Base-by-base conservation (phyloP, 495 filamentous ascomycete species). In the Lentithecium fluviatile region DNA sequence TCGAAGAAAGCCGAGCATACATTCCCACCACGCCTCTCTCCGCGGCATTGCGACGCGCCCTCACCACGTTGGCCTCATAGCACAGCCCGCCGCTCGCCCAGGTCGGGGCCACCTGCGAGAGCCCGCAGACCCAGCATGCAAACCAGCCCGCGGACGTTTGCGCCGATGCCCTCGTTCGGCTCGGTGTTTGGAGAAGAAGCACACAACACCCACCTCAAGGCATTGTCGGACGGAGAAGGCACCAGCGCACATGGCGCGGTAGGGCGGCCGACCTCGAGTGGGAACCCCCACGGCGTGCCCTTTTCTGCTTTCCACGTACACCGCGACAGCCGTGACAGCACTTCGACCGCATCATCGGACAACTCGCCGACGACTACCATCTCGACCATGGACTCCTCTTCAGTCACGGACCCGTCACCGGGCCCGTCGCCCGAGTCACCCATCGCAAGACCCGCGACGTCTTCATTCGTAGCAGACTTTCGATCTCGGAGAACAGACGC, bases 331-430 rank as follows among this genome's bases (percentile, higher is more conserved):
- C 78, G 82, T 72, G 79, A 83, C 67, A 86, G 83, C 71, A 83
- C 83, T n/a, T 93, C 90, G 24, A 95, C 89, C 8, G 91, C 88
- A 46, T 98, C 94, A 2, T 88, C 86, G 24, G 91, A 97, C 68
- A 95, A 92, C 7, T 97, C 94, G 19, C 94, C 94, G 0, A 97
- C 94, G 17, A 97, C 91, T 2, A 96, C 93, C 0, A 82, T 92
- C n/a, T 96, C 91, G 13, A 96, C 91, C 12, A 88, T 92, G 43
- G 94, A 93, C 70, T 92, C 91, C 8, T 88, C 88, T 15, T 88
- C 88, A 17, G 80, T 90, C 24, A 90, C 91, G n/a, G 92, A 96
- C 58, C 85, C 89, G 8, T 96, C 94, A 4, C 91, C 93, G 6
- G 89, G 87, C 15, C 94, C 94, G 1, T 96, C 93, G 1, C 90